phyloP scores from a whole-genome alignment of 345 rosid genomes.

The Acer saccharum region DNA sequence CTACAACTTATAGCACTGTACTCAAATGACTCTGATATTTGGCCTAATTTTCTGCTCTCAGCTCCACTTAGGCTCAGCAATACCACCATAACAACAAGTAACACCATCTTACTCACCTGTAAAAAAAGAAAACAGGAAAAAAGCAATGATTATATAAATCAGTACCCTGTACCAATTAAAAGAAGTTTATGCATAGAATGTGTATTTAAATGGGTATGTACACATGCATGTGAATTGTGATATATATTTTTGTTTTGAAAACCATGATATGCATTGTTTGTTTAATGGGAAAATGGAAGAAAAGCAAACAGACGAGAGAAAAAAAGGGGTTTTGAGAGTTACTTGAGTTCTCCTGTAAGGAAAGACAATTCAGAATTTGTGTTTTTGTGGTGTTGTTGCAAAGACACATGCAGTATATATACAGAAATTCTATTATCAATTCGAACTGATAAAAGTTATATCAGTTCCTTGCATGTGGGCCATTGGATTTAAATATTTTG shows the following conservation, averaged over 20 bases:
- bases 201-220: neutral
- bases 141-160: neutral
- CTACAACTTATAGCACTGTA: slow-evolving; percentile 80
- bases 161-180: neutral
- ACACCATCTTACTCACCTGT: slow-evolving; percentile 32
- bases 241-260: neutral
- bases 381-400: slow-evolving; percentile 10
- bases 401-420: slow-evolving; percentile 11
- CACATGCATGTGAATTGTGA: neutral
- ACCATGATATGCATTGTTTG: neutral
- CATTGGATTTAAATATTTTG: no score
- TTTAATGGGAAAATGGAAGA: slow-evolving; percentile 14
- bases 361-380: neutral
- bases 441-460: no score
- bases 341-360: slow-evolving; percentile 26
- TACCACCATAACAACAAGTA: slow-evolving; percentile 24
- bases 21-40: slow-evolving; percentile 43
- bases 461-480: no score
- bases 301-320: neutral
- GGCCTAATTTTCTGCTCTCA: slow-evolving; percentile 40
- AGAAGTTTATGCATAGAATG: neutral
- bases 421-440: neutral
- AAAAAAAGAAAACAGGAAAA: neutral
- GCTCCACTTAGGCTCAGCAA: slow-evolving; percentile 30
- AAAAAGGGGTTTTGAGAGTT: neutral